Base-by-base conservation (phyloP, 306 rosid genomes). In the Corylus heterophylla region DNA sequence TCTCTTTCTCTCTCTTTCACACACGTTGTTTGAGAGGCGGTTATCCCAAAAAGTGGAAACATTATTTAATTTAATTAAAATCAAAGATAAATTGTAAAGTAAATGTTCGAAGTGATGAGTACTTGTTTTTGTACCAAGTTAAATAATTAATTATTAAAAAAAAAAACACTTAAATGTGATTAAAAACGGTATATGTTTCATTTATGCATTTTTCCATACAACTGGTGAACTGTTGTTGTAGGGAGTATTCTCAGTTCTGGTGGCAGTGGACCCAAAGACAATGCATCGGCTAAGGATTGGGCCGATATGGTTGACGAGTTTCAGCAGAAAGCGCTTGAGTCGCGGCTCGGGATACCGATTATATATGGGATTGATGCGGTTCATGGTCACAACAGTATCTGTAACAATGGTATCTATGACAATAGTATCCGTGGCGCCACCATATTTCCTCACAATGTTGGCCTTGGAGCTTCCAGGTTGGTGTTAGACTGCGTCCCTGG, bases 361-460 rank as follows among this genome's bases (percentile, higher is more conserved):
- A 87, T 94, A 4, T 94, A 92, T 80, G 97, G 93, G 63, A 79
- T 85, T 73, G 97, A 92, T 73, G 97, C 97, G 8, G 93, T 92
- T 88, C 97, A 94, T 89, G 98, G 97, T n/a, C 91, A 92, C 84
- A 66, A 31, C 86, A 88, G 22, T 85, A 83, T 70, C 52, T 49
- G 12, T 31, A 31, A 31, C 35, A 31, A 31, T 31, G 35, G 35
- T 31, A 3, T 31, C 35, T 3, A 31, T 31, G 35, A 92, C 84
- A 66, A 31, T 85, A 88, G 22, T 85, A 85, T 70, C 52, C 12
- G 12, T 49, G 52, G 12, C 14, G 14, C 52, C 52, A 49, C 11
- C 12, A 84, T 89, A 49, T 49, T 64, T 64, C 35, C 48, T 31
- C 70, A 14, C 14, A 31, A 5, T 5, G n/a, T 39, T 3, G n/a